Percentiles rank a stretch among this genome's conserved stretches.
Conservation (phyloP, 2,329 filamentous ascomycete genomes). For the Torrubiella hemipterigena region DNA sequence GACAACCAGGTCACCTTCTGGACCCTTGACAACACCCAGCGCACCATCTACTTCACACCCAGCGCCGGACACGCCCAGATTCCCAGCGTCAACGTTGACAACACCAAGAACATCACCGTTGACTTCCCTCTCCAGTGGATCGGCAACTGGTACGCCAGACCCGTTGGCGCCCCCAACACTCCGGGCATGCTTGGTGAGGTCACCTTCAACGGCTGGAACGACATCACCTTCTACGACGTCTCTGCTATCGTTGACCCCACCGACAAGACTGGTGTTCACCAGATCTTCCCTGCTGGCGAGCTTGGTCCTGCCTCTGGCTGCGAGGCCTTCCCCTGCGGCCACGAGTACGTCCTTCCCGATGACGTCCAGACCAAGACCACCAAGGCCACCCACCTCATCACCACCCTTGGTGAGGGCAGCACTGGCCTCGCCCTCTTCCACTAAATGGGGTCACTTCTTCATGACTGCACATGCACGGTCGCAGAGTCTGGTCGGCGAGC, state of each 20-base stretch:
- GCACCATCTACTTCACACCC: conserved; percentile 39
- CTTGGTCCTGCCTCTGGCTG: conserved; percentile 34
- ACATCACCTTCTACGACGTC: conserved; percentile 43
- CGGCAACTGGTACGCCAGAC: conserved; percentile 39
- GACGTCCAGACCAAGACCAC: conserved; percentile 45
- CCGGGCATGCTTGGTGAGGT: conserved; percentile 43
- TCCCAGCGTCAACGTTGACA: conserved; percentile 25
- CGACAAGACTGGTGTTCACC: conserved; percentile 40
- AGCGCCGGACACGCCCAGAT: conserved; percentile 24
- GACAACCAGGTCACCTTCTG: conserved; percentile 42
- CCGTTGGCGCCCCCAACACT: conserved; percentile 26
- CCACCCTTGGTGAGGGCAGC: conserved; percentile 31
- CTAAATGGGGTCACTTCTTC: no score
- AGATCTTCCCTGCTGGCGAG: conserved; percentile 34
- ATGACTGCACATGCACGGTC: no score
- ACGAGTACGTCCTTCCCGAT: conserved; percentile 39
- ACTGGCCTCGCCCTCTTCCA: conserved; percentile 12
- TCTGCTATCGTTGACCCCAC: conserved; percentile 42
- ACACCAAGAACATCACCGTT: conserved; percentile 24
- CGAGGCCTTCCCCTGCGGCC: conserved; percentile 37
- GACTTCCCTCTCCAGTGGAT: conserved; percentile 30
- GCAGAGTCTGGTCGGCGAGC: no score
- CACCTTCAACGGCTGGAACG: conserved; percentile 34
- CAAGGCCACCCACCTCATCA: conserved; percentile 33
- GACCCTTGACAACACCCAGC: conserved; percentile 39